These are phyloP conservation scores for Casuarina cunninghamiana DNA, from an alignment of 306 rosid species.

Conservation along the genomic window DNA sequence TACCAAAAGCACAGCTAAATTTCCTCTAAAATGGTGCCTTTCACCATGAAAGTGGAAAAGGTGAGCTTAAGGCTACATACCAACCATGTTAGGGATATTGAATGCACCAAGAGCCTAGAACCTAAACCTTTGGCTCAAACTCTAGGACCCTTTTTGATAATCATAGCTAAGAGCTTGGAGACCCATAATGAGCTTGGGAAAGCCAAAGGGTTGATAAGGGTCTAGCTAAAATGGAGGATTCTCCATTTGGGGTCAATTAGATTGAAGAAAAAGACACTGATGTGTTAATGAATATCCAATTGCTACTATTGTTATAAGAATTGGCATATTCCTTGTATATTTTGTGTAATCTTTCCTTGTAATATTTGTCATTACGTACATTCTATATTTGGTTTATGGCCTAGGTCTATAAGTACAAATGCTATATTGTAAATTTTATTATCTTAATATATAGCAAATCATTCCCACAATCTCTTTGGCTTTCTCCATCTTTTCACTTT, in stretches of 20 bases:
- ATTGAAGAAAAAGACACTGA: conserved; percentile 59
- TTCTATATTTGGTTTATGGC: too few relatives aligned
- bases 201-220: conserved; percentile 75
- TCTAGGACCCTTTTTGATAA: conserved; percentile 84
- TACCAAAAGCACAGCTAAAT: not conserved
- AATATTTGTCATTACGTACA: too few relatives aligned
- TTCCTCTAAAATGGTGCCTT: conserved; percentile 22
- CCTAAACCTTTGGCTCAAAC: conserved; percentile 67
- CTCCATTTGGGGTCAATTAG: conserved; percentile 86
- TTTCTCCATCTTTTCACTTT: too few relatives aligned
- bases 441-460: too few relatives aligned
- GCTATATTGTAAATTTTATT: too few relatives aligned
- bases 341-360: too few relatives aligned
- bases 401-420: too few relatives aligned
- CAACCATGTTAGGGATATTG: conserved; percentile 64
- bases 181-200: conserved; percentile 64
- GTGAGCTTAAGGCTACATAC: conserved; percentile 5
- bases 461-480: too few relatives aligned
- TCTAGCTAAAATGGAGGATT: conserved; percentile 59
- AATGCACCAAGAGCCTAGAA: conserved; percentile 65
- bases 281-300: too few relatives aligned
- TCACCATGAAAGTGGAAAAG: not conserved
- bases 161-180: conserved; percentile 63
- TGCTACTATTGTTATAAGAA: too few relatives aligned
- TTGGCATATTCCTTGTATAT: too few relatives aligned